Base-by-base conservation (phyloP, 2,329 filamentous ascomycete species). In the Xylariaceae sp. region DNA sequence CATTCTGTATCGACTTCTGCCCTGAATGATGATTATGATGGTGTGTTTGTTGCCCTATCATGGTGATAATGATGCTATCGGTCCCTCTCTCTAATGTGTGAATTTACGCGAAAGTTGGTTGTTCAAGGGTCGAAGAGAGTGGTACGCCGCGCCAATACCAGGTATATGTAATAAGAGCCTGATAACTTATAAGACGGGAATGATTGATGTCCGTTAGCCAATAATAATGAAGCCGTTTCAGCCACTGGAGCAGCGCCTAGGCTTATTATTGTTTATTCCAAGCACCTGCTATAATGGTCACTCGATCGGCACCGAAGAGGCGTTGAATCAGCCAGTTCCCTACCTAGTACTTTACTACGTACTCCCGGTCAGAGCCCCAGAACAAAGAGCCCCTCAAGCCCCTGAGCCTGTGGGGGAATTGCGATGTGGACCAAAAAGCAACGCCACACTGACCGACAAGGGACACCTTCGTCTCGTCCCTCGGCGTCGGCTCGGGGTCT, bases 1-100 rank as follows among this genome's bases (percentile, higher is more conserved):
- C 66, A 58, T 63, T 62, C 57, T 63, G 65, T 53, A 66, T 61
- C 45, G 63, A 50, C 36, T 34, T 63, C 58, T 66, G 51, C 3
- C 43, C 29, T 14, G 31, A 31, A 16, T 16, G 49, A 31, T 37
- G 37, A 47, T 43, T 45, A 58, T 68, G 65, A 67, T 65, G 63
- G 62, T 63, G 36, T 34, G 33, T 34, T 11, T 5, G 23, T 67
- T n/a, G n/a, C n/a, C n/a, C n/a, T n/a, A n/a, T n/a, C n/a, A n/a
- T n/a, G n/a, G n/a, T n/a, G n/a, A n/a, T n/a, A n/a, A n/a, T n/a
- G n/a, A n/a, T n/a, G n/a, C n/a, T n/a, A n/a, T n/a, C 64, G 47
- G 60, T 68, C 58, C 61, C 65, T 59, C 26, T 21, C 36, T 34
- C 5, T n/a, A n/a, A n/a, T n/a, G n/a, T n/a, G n/a, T n/a, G n/a